phyloP scores from a whole-genome alignment of 768 basidiomycete genomes.

The Psilocybe subaeruginosa region DNA sequence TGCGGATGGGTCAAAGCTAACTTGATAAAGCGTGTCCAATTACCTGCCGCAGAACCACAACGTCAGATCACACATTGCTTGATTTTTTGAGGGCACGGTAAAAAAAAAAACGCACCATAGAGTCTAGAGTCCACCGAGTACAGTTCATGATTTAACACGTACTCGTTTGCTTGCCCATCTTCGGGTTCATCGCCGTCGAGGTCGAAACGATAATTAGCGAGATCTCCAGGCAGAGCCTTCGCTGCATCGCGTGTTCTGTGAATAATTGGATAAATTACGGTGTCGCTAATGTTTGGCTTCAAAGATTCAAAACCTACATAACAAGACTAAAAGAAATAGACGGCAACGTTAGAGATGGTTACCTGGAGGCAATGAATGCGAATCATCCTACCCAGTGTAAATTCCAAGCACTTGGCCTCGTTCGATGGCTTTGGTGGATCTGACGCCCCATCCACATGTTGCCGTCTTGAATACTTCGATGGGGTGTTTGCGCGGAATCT shows the following conservation, averaged over 20 bases:
- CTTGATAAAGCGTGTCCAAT: slow-evolving; percentile 82
- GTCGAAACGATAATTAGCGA: slow-evolving; percentile 60
- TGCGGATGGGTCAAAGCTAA: slow-evolving; percentile 30
- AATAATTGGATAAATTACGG: not conserved
- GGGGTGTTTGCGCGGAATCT: slow-evolving; percentile 55
- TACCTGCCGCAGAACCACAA: slow-evolving; percentile 45
- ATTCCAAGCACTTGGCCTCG: slow-evolving; percentile 66
- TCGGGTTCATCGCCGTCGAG: slow-evolving; percentile 58
- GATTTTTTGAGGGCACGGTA: not conserved
- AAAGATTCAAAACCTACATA: slow-evolving; percentile 36
- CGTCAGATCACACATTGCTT: not conserved
- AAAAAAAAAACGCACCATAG: slow-evolving; percentile 42
- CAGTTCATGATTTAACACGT: slow-evolving; percentile 29
- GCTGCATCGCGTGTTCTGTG: slow-evolving; percentile 48
- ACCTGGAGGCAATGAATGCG: not conserved
- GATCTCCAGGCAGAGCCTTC: slow-evolving; percentile 33
- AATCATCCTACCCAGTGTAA: slow-evolving; percentile 61
- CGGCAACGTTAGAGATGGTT: slow-evolving; percentile 5
- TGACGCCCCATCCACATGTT: slow-evolving; percentile 66
- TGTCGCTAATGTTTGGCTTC: not conserved
- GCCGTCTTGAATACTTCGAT: slow-evolving; percentile 71
- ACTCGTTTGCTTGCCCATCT: slow-evolving; percentile 4
- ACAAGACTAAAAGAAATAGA: slow-evolving; percentile 35
- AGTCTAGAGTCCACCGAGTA: slow-evolving; percentile 61
- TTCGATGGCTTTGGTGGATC: slow-evolving; percentile 42